phyloP scores from a whole-genome alignment of 306 rosid species.

The Vicia faba region DNA sequence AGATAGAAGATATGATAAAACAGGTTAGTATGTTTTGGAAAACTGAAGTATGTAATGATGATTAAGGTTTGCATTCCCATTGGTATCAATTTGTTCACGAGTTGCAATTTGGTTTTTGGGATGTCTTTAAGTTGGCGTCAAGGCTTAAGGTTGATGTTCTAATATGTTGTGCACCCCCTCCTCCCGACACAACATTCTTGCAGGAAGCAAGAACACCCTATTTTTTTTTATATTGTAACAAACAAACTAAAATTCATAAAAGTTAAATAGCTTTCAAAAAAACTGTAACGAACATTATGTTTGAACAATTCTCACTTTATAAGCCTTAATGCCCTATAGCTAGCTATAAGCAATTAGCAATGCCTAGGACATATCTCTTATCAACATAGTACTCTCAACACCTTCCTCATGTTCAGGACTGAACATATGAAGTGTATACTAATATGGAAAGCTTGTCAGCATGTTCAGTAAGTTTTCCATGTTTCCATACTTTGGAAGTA shows the following conservation, averaged over 20 bases:
- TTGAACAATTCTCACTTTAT: neutral
- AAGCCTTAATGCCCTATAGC: neutral
- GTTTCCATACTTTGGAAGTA: slow-evolving; percentile 8
- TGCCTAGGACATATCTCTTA: slow-evolving; percentile 4
- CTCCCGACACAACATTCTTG: neutral
- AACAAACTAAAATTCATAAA: neutral
- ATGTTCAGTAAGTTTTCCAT: neutral
- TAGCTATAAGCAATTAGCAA: neutral
- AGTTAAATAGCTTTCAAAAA: neutral
- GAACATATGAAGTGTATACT: neutral
- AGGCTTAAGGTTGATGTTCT: slow-evolving; percentile 1
- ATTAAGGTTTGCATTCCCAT: neutral
- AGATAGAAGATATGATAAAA: neutral
- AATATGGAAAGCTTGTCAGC: neutral
- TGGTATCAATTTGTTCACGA: neutral
- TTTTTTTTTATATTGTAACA: neutral
- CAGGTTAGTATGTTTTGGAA: neutral
- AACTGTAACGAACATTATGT: neutral
- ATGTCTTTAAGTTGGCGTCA: neutral
- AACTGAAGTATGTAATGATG: neutral
- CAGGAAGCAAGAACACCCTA: neutral
- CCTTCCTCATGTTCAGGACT: neutral
- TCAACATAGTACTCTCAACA: neutral
- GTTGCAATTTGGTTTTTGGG: neutral
- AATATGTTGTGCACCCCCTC: neutral